Evolutionary conservation across 306 rosid species (phyloP), one percentile per base, ranked within the genome.

Genomic region (Medicago truncatula): DNA sequence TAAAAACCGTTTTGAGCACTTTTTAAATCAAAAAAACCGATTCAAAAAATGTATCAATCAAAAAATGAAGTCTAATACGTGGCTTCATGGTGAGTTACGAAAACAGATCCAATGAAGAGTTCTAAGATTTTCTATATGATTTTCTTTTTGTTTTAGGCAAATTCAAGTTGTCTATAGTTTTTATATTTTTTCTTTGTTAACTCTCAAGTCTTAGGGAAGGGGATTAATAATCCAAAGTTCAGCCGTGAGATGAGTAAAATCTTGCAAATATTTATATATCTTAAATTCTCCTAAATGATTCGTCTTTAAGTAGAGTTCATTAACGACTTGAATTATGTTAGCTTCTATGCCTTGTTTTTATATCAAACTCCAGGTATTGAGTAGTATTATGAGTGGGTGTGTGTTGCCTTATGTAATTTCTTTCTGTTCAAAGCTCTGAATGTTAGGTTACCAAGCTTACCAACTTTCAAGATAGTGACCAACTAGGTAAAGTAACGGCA

Each of bases 391-490:
- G 67, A 15, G 44, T 7, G 41, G 67, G 67, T 31, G 10, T 14
- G 41, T 7, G 28, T 54, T 61, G n/a, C 5, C 41, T 60, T 14
- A 60, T 60, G 2, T 28, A 28, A 11, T 58, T 58, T 58, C n/a
- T 58, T 58, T 23, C 7, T 23, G 64, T 58, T 58, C 14, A 58
- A 23, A 58, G 39, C 38, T 58, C 18, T 31, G 4, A 31, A 14
- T 31, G 44, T 61, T 61, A 61, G 67, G 18, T 61, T 31, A 61
- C 44, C 67, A 15, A 34, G 43, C 43, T 61, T 31, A 61, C 67
- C 67, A 31, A 61, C 41, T 31, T 14, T 61, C 43, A 31, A 15
- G 67, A 61, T 15, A 31, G 67, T 28, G 43, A 34, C 40, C 67
- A 61, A 31, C 21, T 58, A 23, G 39, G n/a, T 57, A 10, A 11